Conservation (phyloP, 2,329 filamentous ascomycete species). For the Pezizomycotina sp. region DNA sequence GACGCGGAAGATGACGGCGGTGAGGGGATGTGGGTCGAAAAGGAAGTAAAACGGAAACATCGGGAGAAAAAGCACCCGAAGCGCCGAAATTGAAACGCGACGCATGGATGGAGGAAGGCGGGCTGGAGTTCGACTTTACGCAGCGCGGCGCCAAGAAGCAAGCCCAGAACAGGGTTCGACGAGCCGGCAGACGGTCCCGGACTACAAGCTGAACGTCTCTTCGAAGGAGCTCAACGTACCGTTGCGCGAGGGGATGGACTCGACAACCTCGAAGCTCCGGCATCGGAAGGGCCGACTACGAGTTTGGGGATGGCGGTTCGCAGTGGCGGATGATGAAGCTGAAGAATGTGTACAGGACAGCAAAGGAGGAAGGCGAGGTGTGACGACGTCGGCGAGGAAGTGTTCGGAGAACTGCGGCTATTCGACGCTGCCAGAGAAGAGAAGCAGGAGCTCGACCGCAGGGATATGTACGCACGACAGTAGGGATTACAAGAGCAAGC, state of each 20-base stretch:
- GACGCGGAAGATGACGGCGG: slow-evolving; percentile 4
- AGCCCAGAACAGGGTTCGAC: slow-evolving; percentile 32
- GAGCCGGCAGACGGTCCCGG: slow-evolving; percentile 35
- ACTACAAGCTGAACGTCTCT: slow-evolving; percentile 56
- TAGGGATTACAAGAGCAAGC: slow-evolving; percentile 71
- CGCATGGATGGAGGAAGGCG: slow-evolving; percentile 86
- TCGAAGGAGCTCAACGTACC: slow-evolving; percentile 66
- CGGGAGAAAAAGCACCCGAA: slow-evolving; percentile 21
- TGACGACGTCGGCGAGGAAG: slow-evolving; percentile 74
- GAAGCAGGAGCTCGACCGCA: slow-evolving; percentile 71
- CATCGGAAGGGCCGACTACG: slow-evolving; percentile 56
- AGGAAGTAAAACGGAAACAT: slow-evolving; percentile 24
- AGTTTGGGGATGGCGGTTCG: slow-evolving; percentile 74
- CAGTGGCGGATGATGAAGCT: slow-evolving; percentile 96
- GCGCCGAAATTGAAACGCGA: slow-evolving; percentile 46
- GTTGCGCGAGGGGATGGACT: slow-evolving; percentile 42
- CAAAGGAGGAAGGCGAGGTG: slow-evolving; percentile 53
- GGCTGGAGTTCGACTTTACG: slow-evolving; percentile 67
- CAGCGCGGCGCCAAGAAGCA: slow-evolving; percentile 42
- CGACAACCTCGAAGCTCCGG: slow-evolving; percentile 38
- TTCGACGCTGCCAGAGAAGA: slow-evolving; percentile 93
- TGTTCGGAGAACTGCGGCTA: slow-evolving; percentile 62
- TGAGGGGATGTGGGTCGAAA: slow-evolving; percentile 18
- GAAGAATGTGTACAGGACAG: slow-evolving; percentile 64
- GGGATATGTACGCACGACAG: slow-evolving; percentile 63